A percentile compares a stretch with the other conserved stretches of the same genome.
These are phyloP conservation scores for Saccharomycopsis hybrid DNA, from an alignment of 1,139 yeast species.

Conservation along the genomic window DNA sequence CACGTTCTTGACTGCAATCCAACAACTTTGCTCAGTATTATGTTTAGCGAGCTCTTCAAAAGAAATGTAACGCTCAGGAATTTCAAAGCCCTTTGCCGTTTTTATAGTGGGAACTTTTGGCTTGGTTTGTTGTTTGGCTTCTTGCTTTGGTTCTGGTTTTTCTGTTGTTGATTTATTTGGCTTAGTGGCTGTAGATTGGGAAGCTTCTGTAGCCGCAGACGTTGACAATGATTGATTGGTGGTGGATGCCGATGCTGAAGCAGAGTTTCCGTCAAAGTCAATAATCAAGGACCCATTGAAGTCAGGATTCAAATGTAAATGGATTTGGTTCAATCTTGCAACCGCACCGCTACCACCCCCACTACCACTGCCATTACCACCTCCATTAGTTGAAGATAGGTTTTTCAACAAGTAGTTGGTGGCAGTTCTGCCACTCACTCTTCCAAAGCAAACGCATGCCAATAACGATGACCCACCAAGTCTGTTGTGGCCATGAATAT, in stretches of 20 bases:
- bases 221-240: no score
- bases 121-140: neutral
- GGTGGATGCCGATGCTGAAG: neutral
- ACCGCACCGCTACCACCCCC: constrained; percentile 23
- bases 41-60: constrained; percentile 46
- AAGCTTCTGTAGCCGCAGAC: no score
- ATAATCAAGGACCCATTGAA: constrained; percentile 15
- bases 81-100: constrained; percentile 19
- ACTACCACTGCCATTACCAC: constrained; percentile 18
- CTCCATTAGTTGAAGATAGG: constrained; percentile 33
- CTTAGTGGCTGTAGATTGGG: constrained; percentile 1
- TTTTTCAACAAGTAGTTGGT: constrained; percentile 23
- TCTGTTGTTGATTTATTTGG: constrained; percentile 1
- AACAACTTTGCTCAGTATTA: constrained; percentile 42
- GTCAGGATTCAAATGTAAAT: constrained; percentile 38
- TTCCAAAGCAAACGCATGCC: constrained; percentile 79
- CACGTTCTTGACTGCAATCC: constrained; percentile 55
- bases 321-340: constrained; percentile 37
- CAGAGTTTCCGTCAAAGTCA: constrained; percentile 11
- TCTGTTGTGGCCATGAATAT: constrained; percentile 73
- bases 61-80: constrained; percentile 28
- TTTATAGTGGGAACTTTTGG: constrained; percentile 4
- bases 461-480: constrained; percentile 71
- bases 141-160: neutral
- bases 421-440: constrained; percentile 49